Conservation (phyloP, 495 filamentous ascomycete genomes). For the Penicillium parvum region DNA sequence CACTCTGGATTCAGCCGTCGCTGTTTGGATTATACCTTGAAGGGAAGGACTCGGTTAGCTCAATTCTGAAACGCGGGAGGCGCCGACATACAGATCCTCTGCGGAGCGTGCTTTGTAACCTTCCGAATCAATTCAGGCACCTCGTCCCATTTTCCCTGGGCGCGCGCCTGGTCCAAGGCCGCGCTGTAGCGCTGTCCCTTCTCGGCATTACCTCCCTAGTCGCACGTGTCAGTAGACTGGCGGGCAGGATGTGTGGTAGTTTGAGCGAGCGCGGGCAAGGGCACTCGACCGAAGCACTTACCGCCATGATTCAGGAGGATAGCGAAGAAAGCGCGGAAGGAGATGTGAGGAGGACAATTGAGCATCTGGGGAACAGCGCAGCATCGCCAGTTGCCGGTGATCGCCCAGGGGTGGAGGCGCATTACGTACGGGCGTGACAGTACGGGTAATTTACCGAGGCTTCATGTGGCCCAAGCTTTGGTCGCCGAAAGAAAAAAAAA, state of each 20-base stretch:
- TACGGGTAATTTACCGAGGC: slow-evolving; percentile 33
- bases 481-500: slow-evolving; percentile 15
- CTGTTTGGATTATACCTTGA: slow-evolving; percentile 70
- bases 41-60: slow-evolving; percentile 12
- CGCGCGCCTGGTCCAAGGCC: slow-evolving; percentile 79
- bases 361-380: slow-evolving; percentile 7
- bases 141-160: slow-evolving; percentile 81
- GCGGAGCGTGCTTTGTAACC: slow-evolving; percentile 86
- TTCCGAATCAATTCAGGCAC: slow-evolving; percentile 89
- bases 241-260: background rate
- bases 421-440: slow-evolving; percentile 19
- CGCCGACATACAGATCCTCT: slow-evolving; percentile 65
- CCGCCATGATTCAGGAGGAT: slow-evolving; percentile 32
- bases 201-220: slow-evolving; percentile 44
- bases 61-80: slow-evolving; percentile 8
- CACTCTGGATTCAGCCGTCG: slow-evolving; percentile 65
- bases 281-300: slow-evolving; percentile 18
- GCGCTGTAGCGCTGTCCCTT: slow-evolving; percentile 79
- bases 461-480: slow-evolving; percentile 28
- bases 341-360: slow-evolving; percentile 18
- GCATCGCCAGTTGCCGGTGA: slow-evolving; percentile 12
- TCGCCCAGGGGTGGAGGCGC: slow-evolving; percentile 21
- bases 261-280: background rate
- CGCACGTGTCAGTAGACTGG: slow-evolving; percentile 21
- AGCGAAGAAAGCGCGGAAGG: slow-evolving; percentile 14